phyloP scores from a whole-genome alignment of 768 basidiomycete species.

The Lactarius sp. region DNA sequence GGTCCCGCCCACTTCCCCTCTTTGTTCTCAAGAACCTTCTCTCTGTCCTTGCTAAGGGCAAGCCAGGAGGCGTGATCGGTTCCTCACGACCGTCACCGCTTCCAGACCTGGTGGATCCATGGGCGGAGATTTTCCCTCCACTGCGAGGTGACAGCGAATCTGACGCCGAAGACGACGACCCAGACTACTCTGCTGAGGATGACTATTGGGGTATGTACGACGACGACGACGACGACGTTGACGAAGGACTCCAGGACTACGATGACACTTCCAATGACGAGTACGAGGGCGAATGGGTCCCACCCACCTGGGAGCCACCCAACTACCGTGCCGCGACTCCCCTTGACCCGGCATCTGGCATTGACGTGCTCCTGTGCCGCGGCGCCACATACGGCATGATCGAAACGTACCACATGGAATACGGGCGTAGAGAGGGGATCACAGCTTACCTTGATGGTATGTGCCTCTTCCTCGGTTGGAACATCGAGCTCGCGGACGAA shows the following conservation, averaged over 20 bases:
- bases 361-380: conserved; percentile 46
- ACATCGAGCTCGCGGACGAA: conserved; percentile 44
- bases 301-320: conserved; percentile 59
- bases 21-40: conserved; percentile 63
- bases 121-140: conserved; percentile 62
- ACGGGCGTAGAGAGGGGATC: conserved; percentile 52
- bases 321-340: conserved; percentile 35
- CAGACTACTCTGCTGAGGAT: conserved; percentile 28
- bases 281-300: conserved; percentile 40
- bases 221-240: conserved; percentile 29
- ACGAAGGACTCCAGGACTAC: conserved; percentile 31
- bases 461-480: conserved; percentile 65
- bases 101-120: conserved; percentile 51
- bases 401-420: conserved; percentile 48
- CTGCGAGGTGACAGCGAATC: conserved; percentile 32
- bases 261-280: conserved; percentile 36
- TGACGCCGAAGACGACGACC: conserved; percentile 32
- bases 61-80: conserved; percentile 26
- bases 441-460: conserved; percentile 38
- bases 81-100: conserved; percentile 30
- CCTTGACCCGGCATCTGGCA: conserved; percentile 34
- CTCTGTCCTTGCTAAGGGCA: conserved; percentile 44
- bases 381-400: conserved; percentile 60
- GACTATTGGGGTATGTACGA: conserved; percentile 28
- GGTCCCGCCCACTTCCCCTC: conserved; percentile 58